These are phyloP conservation scores for Linnemannia zychae DNA, from an alignment of 192 early-diverging fungal species.

Conservation along the genomic window DNA sequence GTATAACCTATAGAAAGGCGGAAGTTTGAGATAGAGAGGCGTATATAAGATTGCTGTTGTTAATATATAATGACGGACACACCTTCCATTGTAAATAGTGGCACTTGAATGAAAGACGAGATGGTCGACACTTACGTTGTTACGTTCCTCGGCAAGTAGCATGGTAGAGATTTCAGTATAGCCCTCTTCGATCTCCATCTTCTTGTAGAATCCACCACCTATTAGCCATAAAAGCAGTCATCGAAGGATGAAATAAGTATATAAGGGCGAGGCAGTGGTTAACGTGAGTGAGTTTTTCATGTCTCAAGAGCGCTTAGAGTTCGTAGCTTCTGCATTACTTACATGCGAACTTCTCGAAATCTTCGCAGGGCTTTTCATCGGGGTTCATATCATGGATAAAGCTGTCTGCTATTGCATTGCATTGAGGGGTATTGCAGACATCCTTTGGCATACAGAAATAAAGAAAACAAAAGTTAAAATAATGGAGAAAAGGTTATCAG, in stretches of 20 bases:
- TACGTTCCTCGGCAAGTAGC: background rate
- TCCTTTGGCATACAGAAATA: background rate
- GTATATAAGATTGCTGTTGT: conserved; percentile 54
- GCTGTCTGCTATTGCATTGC: conserved; percentile 57
- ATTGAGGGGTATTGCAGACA: conserved; percentile 63
- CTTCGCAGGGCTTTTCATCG: conserved; percentile 68
- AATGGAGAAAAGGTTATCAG: no score
- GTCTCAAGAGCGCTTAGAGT: no score
- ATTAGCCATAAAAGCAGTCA: background rate
- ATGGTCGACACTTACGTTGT: background rate
- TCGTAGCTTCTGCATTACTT: conserved; percentile 18
- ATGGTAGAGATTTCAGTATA: background rate
- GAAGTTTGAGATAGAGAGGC: conserved; percentile 21
- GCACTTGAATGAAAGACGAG: no score
- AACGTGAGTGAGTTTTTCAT: no score
- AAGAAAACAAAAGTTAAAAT: background rate
- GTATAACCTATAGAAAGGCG: background rate
- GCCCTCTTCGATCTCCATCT: background rate
- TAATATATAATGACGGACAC: no score
- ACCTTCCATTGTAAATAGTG: no score
- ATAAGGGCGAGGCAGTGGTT: background rate
- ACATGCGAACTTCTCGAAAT: conserved; percentile 75
- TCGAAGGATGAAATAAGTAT: background rate
- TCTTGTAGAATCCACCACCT: conserved; percentile 15
- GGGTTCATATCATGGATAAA: conserved; percentile 65